These are phyloP conservation scores for Mycocentrospora acerina DNA, from an alignment of 2,329 filamentous ascomycete genomes.

Conservation along the genomic window DNA sequence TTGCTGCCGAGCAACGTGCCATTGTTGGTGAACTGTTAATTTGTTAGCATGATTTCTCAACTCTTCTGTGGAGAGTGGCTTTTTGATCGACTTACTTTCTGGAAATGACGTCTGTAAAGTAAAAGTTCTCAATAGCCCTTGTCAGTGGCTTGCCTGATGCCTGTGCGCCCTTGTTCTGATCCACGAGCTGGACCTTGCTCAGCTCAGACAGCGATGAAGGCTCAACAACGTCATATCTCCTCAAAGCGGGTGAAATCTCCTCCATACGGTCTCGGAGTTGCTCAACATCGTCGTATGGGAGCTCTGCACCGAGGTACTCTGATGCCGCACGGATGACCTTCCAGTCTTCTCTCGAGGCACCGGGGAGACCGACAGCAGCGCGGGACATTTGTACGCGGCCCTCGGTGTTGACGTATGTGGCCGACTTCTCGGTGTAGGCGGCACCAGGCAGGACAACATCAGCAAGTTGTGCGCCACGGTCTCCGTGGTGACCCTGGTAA, in stretches of 20 bases:
- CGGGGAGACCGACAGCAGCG: conserved; percentile 82
- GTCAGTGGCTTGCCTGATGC: conserved; percentile 72
- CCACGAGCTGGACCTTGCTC: conserved; percentile 92
- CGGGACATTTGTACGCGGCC: conserved; percentile 93
- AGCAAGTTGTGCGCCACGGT: conserved; percentile 86
- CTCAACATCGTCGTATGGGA: conserved; percentile 92
- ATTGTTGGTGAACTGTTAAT: conserved; percentile 83
- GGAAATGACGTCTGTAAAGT: conserved; percentile 95
- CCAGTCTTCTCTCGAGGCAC: conserved; percentile 93
- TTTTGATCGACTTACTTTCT: conserved; percentile 76
- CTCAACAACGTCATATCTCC: conserved; percentile 89
- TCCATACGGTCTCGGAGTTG: conserved; percentile 88
- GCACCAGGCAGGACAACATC: conserved; percentile 92
- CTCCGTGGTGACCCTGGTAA: conserved; percentile 98
- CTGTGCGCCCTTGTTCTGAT: conserved; percentile 89
- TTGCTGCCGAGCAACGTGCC: conserved; percentile 94
- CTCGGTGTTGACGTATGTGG: conserved; percentile 97
- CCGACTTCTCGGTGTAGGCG: conserved; percentile 95
- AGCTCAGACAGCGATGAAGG: conserved; percentile 69
- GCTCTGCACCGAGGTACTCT: conserved; percentile 83
- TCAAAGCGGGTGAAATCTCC: conserved; percentile 87
- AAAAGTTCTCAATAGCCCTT: conserved; percentile 93
- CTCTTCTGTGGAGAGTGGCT: not conserved
- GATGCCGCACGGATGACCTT: conserved; percentile 94
- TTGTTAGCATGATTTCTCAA: conserved; percentile 12